These are phyloP conservation scores for Lachnum nothofagi DNA, from an alignment of 2,329 filamentous ascomycete genomes.

Conservation along the genomic window DNA sequence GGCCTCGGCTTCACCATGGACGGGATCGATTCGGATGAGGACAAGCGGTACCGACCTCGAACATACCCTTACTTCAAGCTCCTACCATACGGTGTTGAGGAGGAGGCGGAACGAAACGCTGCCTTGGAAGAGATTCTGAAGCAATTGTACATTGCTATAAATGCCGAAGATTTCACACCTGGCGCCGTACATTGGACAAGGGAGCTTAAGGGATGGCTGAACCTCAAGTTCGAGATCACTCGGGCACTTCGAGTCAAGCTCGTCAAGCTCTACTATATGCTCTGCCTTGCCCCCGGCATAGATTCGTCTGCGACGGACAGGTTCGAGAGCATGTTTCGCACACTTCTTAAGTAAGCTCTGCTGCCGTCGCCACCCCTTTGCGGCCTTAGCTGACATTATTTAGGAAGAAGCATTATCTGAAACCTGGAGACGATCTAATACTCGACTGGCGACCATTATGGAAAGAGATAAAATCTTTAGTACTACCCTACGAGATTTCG, in stretches of 20 bases:
- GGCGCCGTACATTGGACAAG: conserved; percentile 96
- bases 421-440: conserved; percentile 79
- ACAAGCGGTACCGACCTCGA: conserved; percentile 69
- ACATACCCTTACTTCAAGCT: conserved; percentile 91
- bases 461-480: conserved; percentile 85
- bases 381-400: conserved; percentile 28
- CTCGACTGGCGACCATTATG: conserved; percentile 92
- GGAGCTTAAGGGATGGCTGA: conserved; percentile 91
- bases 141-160: conserved; percentile 85
- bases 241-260: conserved; percentile 76
- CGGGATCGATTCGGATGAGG: conserved; percentile 47
- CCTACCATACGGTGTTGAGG: conserved; percentile 83
- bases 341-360: conserved; percentile 75
- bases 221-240: conserved; percentile 94
- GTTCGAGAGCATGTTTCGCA: conserved; percentile 94
- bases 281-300: conserved; percentile 82
- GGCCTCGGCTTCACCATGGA: conserved; percentile 53
- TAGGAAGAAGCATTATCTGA: conserved; percentile 92
- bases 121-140: conserved; percentile 85
- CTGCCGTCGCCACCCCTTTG: not conserved
- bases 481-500: conserved; percentile 79
- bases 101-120: conserved; percentile 68
- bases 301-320: conserved; percentile 77
- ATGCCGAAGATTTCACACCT: conserved; percentile 88
- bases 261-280: conserved; percentile 89